Base-by-base conservation (phyloP, 1,284 basidiomycete genomes). In the Clitocybe nebularis region DNA sequence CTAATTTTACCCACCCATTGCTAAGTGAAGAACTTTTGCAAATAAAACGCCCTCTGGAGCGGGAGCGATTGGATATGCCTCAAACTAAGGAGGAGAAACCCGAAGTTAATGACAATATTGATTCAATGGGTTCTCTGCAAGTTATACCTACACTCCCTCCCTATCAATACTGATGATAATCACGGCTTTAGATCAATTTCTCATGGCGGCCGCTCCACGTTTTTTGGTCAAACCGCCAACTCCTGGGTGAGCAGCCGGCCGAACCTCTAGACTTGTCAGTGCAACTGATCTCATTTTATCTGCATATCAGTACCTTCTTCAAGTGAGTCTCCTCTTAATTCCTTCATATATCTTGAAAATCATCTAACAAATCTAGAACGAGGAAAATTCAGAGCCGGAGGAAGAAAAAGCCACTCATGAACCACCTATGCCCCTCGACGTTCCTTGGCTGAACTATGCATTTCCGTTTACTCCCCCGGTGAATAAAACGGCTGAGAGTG, bases 111-210 rank as follows among this genome's bases (percentile, higher is more conserved):
- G 76, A 74, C 28, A 58, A 68, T 8, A 76, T 81, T 37, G 77
- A 81, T 56, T 75, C 77, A 11, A 67, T 82, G 51, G 81, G 81
- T 36, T 82, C 80, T 16, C 62, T 83, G 79, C 82, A 58, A 54
- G 75, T 67, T 39, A 17, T 36, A 29, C 28, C 36, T 21, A 35
- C 32, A 19, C 41, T 50, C 30, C 51, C 54, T 43, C 36, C 43
- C 43, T 38, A 35, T 43, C 30, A 29, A 38, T 40, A 29, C 22
- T 28, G 29, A 39, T 45, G 10, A 46, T 37, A 6, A 44, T 38
- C 40, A 44, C 38, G 44, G 49, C 41, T 17, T 16, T 46, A 82
- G 80, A 47, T 77, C 77, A 25, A 77, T 83, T 45, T 77, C 77
- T 7, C 72, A 77, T 45, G 70, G 69, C 20, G 81, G 80, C 19